Evolutionary conservation across 768 basidiomycete genomes (phyloP), one percentile per base, ranked within the genome.

Genomic region (Punctularia strigosozonata): DNA sequence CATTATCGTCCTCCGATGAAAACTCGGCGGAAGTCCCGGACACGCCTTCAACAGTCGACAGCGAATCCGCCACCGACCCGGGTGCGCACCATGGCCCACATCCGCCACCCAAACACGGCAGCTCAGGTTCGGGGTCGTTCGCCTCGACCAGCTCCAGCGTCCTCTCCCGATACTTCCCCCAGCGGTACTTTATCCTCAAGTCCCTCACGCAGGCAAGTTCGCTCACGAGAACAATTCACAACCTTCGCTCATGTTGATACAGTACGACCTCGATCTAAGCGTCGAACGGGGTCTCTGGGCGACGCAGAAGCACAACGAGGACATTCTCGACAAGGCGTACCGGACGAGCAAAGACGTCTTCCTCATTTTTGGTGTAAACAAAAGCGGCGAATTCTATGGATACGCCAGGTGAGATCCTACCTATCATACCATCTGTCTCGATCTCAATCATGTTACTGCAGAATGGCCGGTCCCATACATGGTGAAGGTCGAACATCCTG

Each of bases 341-440:
- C 77, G 91, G n/a, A 95, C 89, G 3, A 81, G 82, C 45, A 70
- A 73, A 46, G 85, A 92, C 19, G 92, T 97, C 3, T 84, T 69
- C 50, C 69, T 97, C 31, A 77, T 98, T 41, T 97, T 97, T 49
- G 75, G 90, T 25, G 94, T 86, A 14, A 97, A 97, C 61, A 88
- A 83, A 55, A 84, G 83, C 41, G 90, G 94, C 25, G 88, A 89
- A 56, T 98, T 95, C 53, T 95, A 83, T 50, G 92, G 92, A 17
- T 92, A 87, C 53, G 91, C 88, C 8, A 76, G 71, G 78, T 89
- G 58, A 43, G 64, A n/a, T n/a, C n/a, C n/a, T n/a, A n/a, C n/a
- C n/a, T n/a, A n/a, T 60, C 19, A 39, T 40, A 24, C 13, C n/a
- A 31, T 18, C 19, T 17, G 8, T 34, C 17, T 44, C 10, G 6